Evolutionary conservation across 2,329 filamentous ascomycete genomes (phyloP), one percentile per base, ranked within the genome.

Genomic region (Calonectria pauciramosa): DNA sequence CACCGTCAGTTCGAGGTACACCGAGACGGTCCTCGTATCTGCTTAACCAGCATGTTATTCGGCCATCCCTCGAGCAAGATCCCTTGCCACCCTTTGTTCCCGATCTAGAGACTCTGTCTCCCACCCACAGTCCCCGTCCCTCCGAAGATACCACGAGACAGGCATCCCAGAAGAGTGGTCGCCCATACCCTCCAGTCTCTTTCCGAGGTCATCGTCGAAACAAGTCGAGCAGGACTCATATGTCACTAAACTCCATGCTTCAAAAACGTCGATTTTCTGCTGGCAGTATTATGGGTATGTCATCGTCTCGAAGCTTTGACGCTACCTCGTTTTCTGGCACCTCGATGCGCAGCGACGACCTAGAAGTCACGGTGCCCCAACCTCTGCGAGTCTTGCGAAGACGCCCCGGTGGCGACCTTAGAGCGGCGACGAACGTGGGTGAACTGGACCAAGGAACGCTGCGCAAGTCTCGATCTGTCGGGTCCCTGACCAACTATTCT

Each of bases 361-460:
- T 76, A 9, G 80, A 74, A 68, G 74, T 77, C 11, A 66, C 88
- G 2, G 83, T 88, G 63, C 88, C 90, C 1, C 85, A 86, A 26
- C 91, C 91, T n/a, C 85, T 91, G 9, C 90, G 93, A 56, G 88
- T 93, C 52, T 88, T 97, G 75, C 90, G 95, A 74, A 89, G 95
- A 81, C 90, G 93, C 18, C 95, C 94, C 9, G 95, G 94, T 63
- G 94, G 95, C 41, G 92, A 96, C 82, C 85, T 97, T 63, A 90
- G 93, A 75, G 93, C 92, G 20, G 93, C 91, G 47, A 90, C 89
- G 23, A 93, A 93, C 73, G 90, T 93, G 36, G 90, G 90, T 51
- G 93, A 94, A 38, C 83, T 93, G 4, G 90, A 93, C 59, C 81
- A 85, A 11, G 80, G 85, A 18, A 84, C 86, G 2, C 79, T 91